Percentiles rank a stretch among this genome's conserved stretches.
Conservation (phyloP, 73 alveolate species). For the Paramecium biaurelia region DNA sequence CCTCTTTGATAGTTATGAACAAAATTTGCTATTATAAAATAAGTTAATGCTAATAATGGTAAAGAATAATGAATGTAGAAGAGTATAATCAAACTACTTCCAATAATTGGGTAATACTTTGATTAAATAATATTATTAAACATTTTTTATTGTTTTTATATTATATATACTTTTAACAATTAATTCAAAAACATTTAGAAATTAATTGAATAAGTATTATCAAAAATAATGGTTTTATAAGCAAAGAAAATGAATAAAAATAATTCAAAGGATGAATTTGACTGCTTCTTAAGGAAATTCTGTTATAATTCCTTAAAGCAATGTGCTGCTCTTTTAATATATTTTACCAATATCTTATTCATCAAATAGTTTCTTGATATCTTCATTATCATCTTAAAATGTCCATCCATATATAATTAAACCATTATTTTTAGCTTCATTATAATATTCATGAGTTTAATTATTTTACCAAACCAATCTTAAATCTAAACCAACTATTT, state of each 20-base stretch:
- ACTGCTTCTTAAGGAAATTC: slow-evolving; percentile 41
- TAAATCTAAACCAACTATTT: slow-evolving; percentile 30
- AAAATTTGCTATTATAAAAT: neutral
- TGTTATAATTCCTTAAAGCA: slow-evolving; percentile 15
- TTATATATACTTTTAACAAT: slow-evolving; percentile 15
- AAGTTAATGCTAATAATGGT: neutral
- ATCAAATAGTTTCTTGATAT: neutral
- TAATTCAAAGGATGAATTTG: neutral
- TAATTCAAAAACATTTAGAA: neutral
- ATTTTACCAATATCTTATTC: neutral
- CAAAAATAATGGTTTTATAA: neutral
- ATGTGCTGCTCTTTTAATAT: neutral
- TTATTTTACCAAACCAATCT: slow-evolving; percentile 13
- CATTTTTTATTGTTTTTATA: neutral
- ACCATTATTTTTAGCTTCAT: neutral
- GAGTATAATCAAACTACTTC: neutral
- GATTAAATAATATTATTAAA: neutral
- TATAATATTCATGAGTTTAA: neutral
- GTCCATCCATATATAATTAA: slow-evolving; percentile 46
- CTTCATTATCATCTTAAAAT: slow-evolving; percentile 12
- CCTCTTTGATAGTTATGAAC: neutral
- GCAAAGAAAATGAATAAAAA: neutral
- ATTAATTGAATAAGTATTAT: neutral
- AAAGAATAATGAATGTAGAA: neutral
- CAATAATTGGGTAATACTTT: neutral